phyloP scores from a whole-genome alignment of 805 yeast species.

The Ogataea saltuana region DNA sequence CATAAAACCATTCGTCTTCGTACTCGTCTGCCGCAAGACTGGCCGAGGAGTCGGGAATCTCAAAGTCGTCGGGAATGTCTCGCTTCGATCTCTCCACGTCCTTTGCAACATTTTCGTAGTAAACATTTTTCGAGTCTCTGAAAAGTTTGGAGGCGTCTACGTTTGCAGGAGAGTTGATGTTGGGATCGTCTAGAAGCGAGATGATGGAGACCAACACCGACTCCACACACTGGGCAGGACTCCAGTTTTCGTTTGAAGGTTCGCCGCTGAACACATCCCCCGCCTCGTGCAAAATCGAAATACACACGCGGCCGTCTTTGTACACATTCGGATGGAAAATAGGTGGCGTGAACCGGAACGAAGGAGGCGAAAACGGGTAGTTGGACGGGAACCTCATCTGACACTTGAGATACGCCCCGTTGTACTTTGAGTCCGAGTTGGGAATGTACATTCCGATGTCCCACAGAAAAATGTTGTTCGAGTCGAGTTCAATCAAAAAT shows the following conservation, averaged over 20 bases:
- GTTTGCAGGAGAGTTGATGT: slow-evolving; percentile 90
- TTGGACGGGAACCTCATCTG: slow-evolving; percentile 92
- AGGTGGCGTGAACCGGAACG: slow-evolving; percentile 88
- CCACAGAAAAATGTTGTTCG: slow-evolving; percentile 64
- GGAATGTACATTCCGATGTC: slow-evolving; percentile 91
- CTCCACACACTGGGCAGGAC: slow-evolving; percentile 91
- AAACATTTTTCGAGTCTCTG: slow-evolving; percentile 76
- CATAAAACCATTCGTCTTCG: slow-evolving; percentile 56
- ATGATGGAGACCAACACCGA: slow-evolving; percentile 86
- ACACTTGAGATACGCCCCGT: slow-evolving; percentile 93
- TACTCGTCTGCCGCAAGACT: slow-evolving; percentile 48
- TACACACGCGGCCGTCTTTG: slow-evolving; percentile 89
- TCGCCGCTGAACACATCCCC: slow-evolving; percentile 91
- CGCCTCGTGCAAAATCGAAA: slow-evolving; percentile 86
- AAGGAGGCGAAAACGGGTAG: slow-evolving; percentile 92
- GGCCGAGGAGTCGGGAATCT: slow-evolving; percentile 58
- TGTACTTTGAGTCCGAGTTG: slow-evolving; percentile 84
- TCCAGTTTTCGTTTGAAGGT: slow-evolving; percentile 93
- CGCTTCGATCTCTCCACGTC: slow-evolving; percentile 83
- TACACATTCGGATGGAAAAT: slow-evolving; percentile 95
- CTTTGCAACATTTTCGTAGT: slow-evolving; percentile 69
- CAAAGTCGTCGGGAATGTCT: slow-evolving; percentile 85
- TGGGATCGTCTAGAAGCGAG: slow-evolving; percentile 90
- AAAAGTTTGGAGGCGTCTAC: slow-evolving; percentile 93
- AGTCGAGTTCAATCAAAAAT: slow-evolving; percentile 42